Evolutionary conservation across 371 early-diverging fungal species (phyloP).

Genomic region (Saksenaea vasiformis): DNA sequence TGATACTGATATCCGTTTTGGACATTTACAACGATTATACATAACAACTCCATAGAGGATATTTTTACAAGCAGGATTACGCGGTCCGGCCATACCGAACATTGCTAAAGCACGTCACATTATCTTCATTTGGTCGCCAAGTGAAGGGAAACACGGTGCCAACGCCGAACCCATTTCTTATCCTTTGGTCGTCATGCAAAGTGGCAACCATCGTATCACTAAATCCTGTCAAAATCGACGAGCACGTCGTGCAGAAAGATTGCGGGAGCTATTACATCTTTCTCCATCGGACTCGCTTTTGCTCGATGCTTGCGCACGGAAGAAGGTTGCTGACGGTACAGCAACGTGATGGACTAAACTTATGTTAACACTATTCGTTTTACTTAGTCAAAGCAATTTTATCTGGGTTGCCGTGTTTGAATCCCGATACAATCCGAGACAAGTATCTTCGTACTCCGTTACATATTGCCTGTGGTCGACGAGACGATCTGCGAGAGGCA

Average conservation of each 20-base stretch:
- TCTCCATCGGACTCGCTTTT: conserved; percentile 30
- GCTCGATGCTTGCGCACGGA: conserved; percentile 41
- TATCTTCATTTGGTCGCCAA: too few species aligned
- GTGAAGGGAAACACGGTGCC: too few species aligned
- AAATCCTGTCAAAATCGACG: conserved; percentile 33
- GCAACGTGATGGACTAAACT: background rate
- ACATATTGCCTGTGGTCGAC: conserved; percentile 47
- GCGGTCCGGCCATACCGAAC: too few species aligned
- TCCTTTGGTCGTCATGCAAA: conserved; percentile 9
- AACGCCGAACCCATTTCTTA: background rate
- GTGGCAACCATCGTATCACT: conserved; percentile 31
- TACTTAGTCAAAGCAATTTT: conserved; percentile 31
- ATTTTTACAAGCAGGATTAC: too few species aligned
- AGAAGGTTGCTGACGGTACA: conserved; percentile 36
- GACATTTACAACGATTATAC: too few species aligned
- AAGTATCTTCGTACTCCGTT: conserved; percentile 45
- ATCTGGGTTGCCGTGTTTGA: conserved; percentile 28
- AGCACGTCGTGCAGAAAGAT: conserved; percentile 21
- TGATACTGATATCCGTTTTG: too few species aligned
- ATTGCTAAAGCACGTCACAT: too few species aligned
- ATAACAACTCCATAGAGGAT: too few species aligned
- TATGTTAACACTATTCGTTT: background rate
- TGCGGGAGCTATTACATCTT: conserved; percentile 36
- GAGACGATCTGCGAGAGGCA: conserved; percentile 37
- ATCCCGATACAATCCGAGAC: conserved; percentile 49